phyloP scores from a whole-genome alignment of 331 rosid genomes.

The Rhamnella rubrinervis region DNA sequence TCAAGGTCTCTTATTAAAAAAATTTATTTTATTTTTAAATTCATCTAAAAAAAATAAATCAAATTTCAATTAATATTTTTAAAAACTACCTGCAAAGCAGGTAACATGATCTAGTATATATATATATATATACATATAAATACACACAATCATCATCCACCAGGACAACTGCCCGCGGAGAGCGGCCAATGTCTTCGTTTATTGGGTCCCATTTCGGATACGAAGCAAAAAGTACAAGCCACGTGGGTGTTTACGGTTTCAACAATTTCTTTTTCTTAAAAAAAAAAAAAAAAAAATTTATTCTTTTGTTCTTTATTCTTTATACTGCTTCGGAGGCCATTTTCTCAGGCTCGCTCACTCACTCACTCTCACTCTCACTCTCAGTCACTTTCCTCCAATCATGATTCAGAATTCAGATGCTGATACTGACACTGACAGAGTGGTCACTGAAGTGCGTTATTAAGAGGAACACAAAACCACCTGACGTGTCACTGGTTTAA shows the following conservation, averaged over 20 bases:
- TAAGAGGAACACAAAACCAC: slow-evolving; percentile 9
- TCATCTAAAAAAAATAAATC: no score
- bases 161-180: not conserved
- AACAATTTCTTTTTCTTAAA: no score
- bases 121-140: no score
- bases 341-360: not conserved
- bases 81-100: no score
- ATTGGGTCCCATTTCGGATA: slow-evolving; percentile 21
- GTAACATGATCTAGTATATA: no score
- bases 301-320: not conserved
- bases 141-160: not conserved
- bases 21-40: no score
- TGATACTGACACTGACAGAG: slow-evolving; percentile 38
- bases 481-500: slow-evolving; percentile 19
- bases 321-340: not conserved
- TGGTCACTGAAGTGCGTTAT: slow-evolving; percentile 23
- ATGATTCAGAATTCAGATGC: not conserved
- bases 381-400: slow-evolving; percentile 29
- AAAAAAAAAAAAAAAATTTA: not conserved
- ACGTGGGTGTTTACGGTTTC: not conserved
- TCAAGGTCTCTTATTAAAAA: no score
- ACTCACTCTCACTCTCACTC: slow-evolving; percentile 19
- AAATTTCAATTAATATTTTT: no score
- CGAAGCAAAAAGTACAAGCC: slow-evolving; percentile 4
- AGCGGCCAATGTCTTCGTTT: not conserved